Base-by-base conservation (phyloP, 2,329 filamentous ascomycete species). In the Aspergillus nomiae region DNA sequence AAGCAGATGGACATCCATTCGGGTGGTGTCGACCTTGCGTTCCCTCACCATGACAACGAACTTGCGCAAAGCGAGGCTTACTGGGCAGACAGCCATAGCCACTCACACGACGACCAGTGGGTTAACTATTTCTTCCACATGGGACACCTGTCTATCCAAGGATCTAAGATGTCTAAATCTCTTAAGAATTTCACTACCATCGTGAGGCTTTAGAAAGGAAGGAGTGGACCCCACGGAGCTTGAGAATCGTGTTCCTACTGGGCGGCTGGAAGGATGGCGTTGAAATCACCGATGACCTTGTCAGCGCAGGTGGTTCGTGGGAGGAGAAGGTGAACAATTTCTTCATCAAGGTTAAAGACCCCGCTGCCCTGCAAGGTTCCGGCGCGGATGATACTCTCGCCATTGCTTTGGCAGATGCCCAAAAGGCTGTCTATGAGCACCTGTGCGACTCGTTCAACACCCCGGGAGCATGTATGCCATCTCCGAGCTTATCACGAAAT, bases 141-240 rank as follows among this genome's bases (percentile, higher is more conserved):
- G 90, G 94, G 94, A 0, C 94, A 98, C 75, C 80, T 97, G 55
- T 90, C 89, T 7, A 97, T 98, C 62, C 87, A 90, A 30, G 94
- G 94, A 0, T 92, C 89, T 26, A 98, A 98, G 77, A 98, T 98
- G 94, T 94, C 90, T 62, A 98, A 98, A 78, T 92, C 89, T 19
- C 80, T 98, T 62, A 97, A 98, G 82, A 98, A 97, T 77, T 97
- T 97, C 77, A 92, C 92, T 46, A 97, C 94, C 0, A 96, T 98
- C 86, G 92, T 34, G 91, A 96, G 75, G 93, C 94, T 0, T 81
- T 98, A 9, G 79, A 81, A 3, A 81, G 83, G 38, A 85, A 86
- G 43, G 85, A 88, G 56, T 97, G 92, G 83, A 95, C 92, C 0
- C 84, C 93, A 0, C 85, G 94, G 63, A 89, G 88, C 60, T 85